Percentiles rank a stretch among this genome's conserved stretches.
Conservation (phyloP, 2,329 filamentous ascomycete species). For the Atkinsonella hypoxylon region DNA sequence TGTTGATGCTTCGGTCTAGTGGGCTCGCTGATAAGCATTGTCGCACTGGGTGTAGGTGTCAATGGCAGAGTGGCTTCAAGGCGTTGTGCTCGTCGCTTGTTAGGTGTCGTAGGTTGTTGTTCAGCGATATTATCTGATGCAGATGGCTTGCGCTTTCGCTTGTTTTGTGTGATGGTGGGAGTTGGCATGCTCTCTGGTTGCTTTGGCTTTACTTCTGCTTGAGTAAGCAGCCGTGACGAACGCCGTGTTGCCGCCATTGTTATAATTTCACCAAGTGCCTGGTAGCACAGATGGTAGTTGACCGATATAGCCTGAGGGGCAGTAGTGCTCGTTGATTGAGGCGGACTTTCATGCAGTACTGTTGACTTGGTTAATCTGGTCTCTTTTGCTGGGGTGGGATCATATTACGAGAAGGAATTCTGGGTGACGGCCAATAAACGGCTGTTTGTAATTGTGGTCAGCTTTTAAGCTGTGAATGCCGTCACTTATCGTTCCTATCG, state of each 20-base stretch:
- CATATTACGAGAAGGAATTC: background rate
- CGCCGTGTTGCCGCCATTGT: constrained; percentile 23
- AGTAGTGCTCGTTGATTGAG: background rate
- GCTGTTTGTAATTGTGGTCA: background rate
- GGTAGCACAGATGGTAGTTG: background rate
- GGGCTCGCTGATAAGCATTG: constrained; percentile 25
- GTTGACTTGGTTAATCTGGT: background rate
- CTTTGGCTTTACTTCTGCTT: constrained; percentile 9
- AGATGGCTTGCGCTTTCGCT: constrained; percentile 24
- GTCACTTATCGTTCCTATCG: background rate
- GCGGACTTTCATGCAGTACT: background rate
- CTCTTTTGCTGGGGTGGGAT: no score
- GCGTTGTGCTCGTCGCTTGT: constrained; percentile 19
- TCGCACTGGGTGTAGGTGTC: constrained; percentile 36
- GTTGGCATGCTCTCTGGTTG: constrained; percentile 10
- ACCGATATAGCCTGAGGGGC: background rate
- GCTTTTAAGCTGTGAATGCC: background rate
- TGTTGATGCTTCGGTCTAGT: constrained; percentile 26
- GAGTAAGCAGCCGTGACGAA: constrained; percentile 29
- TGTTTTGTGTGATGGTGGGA: constrained; percentile 11
- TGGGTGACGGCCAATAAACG: background rate
- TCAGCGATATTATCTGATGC: constrained; percentile 11
- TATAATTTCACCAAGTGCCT: background rate
- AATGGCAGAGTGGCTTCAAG: constrained; percentile 21
- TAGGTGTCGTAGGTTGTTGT: constrained; percentile 17